Conservation (phyloP, 2,329 filamentous ascomycete genomes). For the Aspergillus cejpii region DNA sequence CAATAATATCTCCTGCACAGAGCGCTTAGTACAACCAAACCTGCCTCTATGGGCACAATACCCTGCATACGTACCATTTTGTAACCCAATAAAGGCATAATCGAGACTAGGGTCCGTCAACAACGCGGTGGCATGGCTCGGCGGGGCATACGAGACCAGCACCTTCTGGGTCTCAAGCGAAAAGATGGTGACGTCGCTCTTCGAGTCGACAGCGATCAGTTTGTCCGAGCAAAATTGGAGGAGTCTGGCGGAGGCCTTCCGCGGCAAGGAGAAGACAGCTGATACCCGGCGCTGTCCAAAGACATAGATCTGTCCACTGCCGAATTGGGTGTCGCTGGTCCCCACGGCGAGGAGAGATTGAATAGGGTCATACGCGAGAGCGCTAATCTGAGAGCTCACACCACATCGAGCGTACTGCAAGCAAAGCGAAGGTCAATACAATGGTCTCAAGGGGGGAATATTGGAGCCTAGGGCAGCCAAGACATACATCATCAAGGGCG, state of each 20-base stretch:
- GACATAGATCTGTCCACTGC: conserved; percentile 80
- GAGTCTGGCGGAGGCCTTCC: conserved; percentile 65
- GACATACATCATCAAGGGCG: conserved; percentile 66
- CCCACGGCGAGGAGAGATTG: conserved; percentile 90
- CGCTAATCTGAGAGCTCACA: conserved; percentile 68
- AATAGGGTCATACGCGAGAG: conserved; percentile 83
- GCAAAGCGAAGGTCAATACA: conserved; percentile 6
- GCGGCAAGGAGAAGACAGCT: conserved; percentile 63
- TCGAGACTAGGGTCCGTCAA: conserved; percentile 85
- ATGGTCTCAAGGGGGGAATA: conserved; percentile 10
- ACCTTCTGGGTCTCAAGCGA: conserved; percentile 65
- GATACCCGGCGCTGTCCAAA: conserved; percentile 76
- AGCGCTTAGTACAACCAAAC: not conserved
- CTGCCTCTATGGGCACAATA: not conserved
- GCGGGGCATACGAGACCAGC: conserved; percentile 64
- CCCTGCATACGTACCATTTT: conserved; percentile 49
- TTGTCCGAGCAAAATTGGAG: conserved; percentile 83
- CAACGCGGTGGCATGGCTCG: conserved; percentile 66
- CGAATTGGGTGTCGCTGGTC: conserved; percentile 79
- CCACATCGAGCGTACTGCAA: conserved; percentile 63
- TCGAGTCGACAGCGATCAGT: conserved; percentile 74
- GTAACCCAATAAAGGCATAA: conserved; percentile 80
- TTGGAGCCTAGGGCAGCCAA: conserved; percentile 24
- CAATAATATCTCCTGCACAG: conserved; percentile 63
- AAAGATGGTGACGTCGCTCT: conserved; percentile 79